Evolutionary conservation across 768 basidiomycete species (phyloP), one percentile per base, ranked within the genome.

Genomic region (Agrocybe chaxingu): DNA sequence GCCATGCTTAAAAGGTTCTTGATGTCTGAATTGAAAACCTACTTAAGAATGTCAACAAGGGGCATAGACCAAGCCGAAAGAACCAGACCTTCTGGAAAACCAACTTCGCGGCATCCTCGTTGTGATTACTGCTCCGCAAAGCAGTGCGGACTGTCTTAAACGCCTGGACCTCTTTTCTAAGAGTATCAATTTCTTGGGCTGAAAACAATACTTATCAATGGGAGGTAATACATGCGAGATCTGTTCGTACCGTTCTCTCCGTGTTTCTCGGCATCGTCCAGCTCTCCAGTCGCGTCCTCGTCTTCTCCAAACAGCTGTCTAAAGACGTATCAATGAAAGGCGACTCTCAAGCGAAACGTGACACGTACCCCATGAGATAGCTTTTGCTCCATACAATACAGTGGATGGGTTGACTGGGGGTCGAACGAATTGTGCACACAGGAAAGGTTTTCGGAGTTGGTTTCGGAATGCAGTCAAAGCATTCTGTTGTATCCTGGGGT

Each of bases 331-430:
- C 36, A 47, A 43, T 52, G 47, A 50, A 45, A 35, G 37, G 34
- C 33, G 37, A 40, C 48, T 53, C 31, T 33, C 13, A 8, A 31
- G 37, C 13, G 13, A 19, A 35, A 58, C 8, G 35, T 13, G 34
- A 41, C 4, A 70, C 88, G 63, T 58, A 92, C 95, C 89, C 85
- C 60, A 98, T 80, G 9, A 99, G 83, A 72, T 98, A 98, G 50
- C 84, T 94, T 67, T 98, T 99, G 30, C 92, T 93, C 97, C 97
- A 99, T 2, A 98, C 95, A 43, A 99, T 98, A 62, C 96, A 99
- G 61, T 99, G 97, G 45, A 98, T 97, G 0, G 97, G 93, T 56
- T 96, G 95, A 50, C 89, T 92, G 0, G 97, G 97, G 0, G 97
- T 98, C 2, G 92, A 92, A 35, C 96, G 85, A 57, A 99, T 98